Base-by-base conservation (phyloP, 768 basidiomycete species). In the Podaxis sp. region DNA sequence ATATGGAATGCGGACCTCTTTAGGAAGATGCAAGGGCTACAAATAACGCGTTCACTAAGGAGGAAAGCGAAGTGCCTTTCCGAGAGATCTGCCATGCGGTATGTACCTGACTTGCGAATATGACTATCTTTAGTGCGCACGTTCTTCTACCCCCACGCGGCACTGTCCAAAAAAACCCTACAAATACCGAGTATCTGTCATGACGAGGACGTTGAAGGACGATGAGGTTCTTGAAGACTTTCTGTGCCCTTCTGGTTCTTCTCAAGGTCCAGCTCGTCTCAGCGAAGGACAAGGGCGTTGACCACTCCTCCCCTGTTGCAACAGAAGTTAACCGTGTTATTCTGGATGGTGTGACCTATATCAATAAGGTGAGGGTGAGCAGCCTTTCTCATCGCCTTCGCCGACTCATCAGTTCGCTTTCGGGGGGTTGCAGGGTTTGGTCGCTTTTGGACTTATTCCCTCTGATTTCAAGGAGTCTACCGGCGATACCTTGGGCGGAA, bases 371-470 rank as follows among this genome's bases (percentile, higher is more conserved):
- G 36, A 26, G 38, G 20, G 8, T 44, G 13, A 38, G 2, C 26
- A 11, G 2, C 3, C 2, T 30, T 28, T 22, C 0, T 24, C 30
- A 24, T 13, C 22, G n/a, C n/a, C 4, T 2, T 63, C 30, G 30
- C 12, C 52, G 20, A 41, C 50, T 50, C 17, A 4, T 30, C 59
- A 12, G 8, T 54, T 54, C 48, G 20, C 8, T 24, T 15, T 50
- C 26, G 49, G 8, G n/a, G 8, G 26, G 12, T 54, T 38, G 15
- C 61, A 87, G 82, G 85, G 85, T 20, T 68, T 86, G 0, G 85
- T 87, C 15, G 86, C 76, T 0, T 87, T 87, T 67, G 87, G 86
- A 4, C 72, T 82, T n/a, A 87, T 88, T 58, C 83, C 84, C 1
- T 81, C 84, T 2, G 77, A 86, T 66, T 81, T 82, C 65, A 76